Evolutionary conservation across 148 eudicot species (phyloP), one percentile per base, ranked within the genome.

Genomic region (Rhododendron vialii): DNA sequence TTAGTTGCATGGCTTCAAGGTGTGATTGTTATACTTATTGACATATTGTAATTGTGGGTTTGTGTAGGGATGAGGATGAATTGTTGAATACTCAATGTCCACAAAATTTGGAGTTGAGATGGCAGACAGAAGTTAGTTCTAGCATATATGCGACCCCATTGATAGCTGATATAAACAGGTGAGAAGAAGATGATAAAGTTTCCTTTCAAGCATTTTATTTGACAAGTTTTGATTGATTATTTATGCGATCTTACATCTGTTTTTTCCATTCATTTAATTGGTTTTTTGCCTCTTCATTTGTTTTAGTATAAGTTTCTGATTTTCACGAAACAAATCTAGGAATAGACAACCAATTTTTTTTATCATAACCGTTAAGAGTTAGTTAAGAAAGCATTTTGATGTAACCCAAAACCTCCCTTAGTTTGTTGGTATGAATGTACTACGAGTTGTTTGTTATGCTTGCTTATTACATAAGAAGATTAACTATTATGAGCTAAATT

Each of bases 121-220:
- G 99, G 99, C 98, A 98, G 85, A 90, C 96, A 18, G 99, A 98
- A 98, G 99, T 98, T 47, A 95, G 98, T 90, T 98, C 99, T 77
- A 98, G 99, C 90, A 90, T 98, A 82, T 98, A 94, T 84, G 98
- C 99, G 15, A 86, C 98, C 24, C 99, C 99, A 5, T 92, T 98
- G 84, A 91, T 98, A 84, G 99, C 99, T 33, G 99, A 98, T 92
- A 93, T 98, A 85, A 95, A 98, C 93, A 94, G 99, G 99, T 97
- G 82, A 76, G 65, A 33, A 5, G 73, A n/a, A 84, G 17, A 18
- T 17, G 79, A 41, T 67, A 78, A 80, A 55, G 50, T 77, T 53
- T 38, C 38, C 33, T 67, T 80, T 36, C 67, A 24, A 51, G 15
- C 18, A 26, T n/a, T 69, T 33, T 36, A n/a, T 24, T 59, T 33